Percentiles rank a stretch among this genome's conserved stretches.
These are phyloP conservation scores for Ustilago shanxiensis DNA, from an alignment of 1,284 basidiomycete genomes.

Conservation along the genomic window DNA sequence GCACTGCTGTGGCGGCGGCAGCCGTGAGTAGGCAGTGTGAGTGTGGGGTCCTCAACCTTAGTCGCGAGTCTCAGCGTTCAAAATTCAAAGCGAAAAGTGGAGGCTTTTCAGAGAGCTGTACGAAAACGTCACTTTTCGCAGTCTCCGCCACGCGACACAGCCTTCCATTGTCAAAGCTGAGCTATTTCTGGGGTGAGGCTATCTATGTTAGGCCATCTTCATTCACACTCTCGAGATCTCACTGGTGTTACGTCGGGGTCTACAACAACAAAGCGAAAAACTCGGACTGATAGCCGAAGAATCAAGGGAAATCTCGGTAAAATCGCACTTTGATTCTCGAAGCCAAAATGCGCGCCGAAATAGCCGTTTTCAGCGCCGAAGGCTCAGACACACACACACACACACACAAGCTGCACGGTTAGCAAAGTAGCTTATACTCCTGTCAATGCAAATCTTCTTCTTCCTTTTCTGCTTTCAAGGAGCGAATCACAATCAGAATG, in stretches of 20 bases:
- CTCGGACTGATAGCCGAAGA: conserved; percentile 5
- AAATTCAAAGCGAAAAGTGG: background rate
- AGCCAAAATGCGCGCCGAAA: conserved; percentile 16
- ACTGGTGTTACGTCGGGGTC: background rate
- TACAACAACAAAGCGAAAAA: background rate
- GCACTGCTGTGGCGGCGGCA: background rate
- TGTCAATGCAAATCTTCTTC: no score
- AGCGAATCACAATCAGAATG: no score
- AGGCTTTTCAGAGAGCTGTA: conserved; percentile 1
- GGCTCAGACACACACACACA: background rate
- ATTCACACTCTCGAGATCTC: background rate
- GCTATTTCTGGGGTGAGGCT: no score
- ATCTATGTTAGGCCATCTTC: background rate
- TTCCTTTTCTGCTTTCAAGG: background rate
- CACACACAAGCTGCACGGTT: no score
- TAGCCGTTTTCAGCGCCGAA: conserved; percentile 20
- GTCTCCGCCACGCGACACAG: no score
- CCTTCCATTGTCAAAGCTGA: background rate
- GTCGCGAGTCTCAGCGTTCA: background rate
- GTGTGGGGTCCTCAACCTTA: no score
- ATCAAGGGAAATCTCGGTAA: conserved; percentile 9
- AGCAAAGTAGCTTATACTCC: no score
- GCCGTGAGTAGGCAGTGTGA: background rate
- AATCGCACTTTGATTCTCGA: background rate
- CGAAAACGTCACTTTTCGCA: conserved; percentile 6